phyloP scores from a whole-genome alignment of 495 filamentous ascomycete genomes.

The Parathielavia appendiculata region DNA sequence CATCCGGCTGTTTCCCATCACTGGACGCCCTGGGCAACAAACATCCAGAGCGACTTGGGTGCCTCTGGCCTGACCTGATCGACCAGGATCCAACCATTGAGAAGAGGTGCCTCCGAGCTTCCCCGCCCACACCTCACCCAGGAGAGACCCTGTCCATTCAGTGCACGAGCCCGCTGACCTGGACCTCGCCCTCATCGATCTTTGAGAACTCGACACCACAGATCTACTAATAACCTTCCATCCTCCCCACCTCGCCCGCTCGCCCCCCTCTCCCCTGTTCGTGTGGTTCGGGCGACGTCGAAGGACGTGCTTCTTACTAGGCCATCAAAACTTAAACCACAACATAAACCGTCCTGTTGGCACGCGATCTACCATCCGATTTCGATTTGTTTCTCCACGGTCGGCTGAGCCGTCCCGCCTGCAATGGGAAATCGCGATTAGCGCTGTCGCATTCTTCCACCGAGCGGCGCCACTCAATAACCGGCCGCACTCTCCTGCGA shows the following conservation, averaged over 20 bases:
- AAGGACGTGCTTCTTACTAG: conserved; percentile 10
- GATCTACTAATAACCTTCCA: conserved; percentile 24
- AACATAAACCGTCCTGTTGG: conserved; percentile 10
- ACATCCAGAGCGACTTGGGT: conserved; percentile 19
- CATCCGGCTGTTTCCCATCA: too few relatives aligned
- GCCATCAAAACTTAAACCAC: conserved; percentile 2
- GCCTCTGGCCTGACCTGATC: conserved; percentile 20
- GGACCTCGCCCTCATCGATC: conserved; percentile 25
- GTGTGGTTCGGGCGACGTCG: conserved; percentile 19
- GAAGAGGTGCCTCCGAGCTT: conserved; percentile 22
- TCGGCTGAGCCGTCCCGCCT: conserved; percentile 23
- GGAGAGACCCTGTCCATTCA: not conserved
- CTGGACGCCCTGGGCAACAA: not conserved
- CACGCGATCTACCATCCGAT: conserved; percentile 10
- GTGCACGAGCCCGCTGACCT: conserved; percentile 22
- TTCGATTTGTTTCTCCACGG: conserved; percentile 8
- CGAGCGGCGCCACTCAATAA: conserved; percentile 15
- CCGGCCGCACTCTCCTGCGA: not conserved
- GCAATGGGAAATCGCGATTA: conserved; percentile 33
- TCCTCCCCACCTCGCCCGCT: conserved; percentile 12
- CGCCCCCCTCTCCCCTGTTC: conserved; percentile 7
- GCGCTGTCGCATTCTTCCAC: conserved; percentile 28
- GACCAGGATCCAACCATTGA: conserved; percentile 25
- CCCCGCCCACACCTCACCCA: conserved; percentile 26
- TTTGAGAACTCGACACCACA: conserved; percentile 18